A percentile compares a stretch with the other conserved stretches of the same genome.
phyloP scores from a whole-genome alignment of 805 yeast genomes.

The Ogataea paradorogensis region DNA sequence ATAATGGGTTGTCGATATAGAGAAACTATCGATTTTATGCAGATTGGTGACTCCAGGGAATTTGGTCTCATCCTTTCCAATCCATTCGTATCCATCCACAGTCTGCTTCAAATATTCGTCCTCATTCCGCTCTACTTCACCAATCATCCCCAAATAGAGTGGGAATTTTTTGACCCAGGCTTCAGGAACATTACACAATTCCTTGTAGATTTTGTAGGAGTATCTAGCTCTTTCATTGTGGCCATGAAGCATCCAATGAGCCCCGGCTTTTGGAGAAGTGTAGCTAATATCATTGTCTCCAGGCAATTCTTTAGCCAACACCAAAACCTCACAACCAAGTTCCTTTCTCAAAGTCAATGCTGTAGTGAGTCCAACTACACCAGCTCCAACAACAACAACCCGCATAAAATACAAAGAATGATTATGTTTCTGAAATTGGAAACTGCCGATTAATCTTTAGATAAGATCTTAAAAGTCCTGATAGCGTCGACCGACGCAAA shows the following conservation, averaged over 20 bases:
- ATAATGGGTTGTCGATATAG: slow-evolving; percentile 58
- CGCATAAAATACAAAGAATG: slow-evolving; percentile 1
- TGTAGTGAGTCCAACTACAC: slow-evolving; percentile 53
- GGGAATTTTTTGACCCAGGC: slow-evolving; percentile 32
- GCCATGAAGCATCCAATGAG: slow-evolving; percentile 56
- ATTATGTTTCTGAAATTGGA: not conserved
- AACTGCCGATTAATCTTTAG: slow-evolving; percentile 1
- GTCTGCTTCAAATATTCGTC: slow-evolving; percentile 50
- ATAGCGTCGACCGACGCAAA: not conserved
- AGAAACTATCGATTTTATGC: slow-evolving; percentile 47
- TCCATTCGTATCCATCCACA: slow-evolving; percentile 39
- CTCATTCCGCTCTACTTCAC: slow-evolving; percentile 5
- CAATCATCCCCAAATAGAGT: slow-evolving; percentile 26
- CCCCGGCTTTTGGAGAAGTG: slow-evolving; percentile 70
- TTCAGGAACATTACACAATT: slow-evolving; percentile 36
- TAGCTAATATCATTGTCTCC: slow-evolving; percentile 52
- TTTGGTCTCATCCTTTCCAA: slow-evolving; percentile 29
- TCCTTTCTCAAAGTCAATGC: slow-evolving; percentile 38
- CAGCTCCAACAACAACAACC: slow-evolving; percentile 52
- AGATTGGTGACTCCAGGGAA: slow-evolving; percentile 38
- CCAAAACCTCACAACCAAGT: slow-evolving; percentile 36
- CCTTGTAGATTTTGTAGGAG: slow-evolving; percentile 35
- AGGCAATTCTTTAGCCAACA: slow-evolving; percentile 47
- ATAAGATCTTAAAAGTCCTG: not conserved
- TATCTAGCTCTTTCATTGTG: slow-evolving; percentile 38